Conservation (phyloP, 305 asterid species). For the Fraxinus floribunda region DNA sequence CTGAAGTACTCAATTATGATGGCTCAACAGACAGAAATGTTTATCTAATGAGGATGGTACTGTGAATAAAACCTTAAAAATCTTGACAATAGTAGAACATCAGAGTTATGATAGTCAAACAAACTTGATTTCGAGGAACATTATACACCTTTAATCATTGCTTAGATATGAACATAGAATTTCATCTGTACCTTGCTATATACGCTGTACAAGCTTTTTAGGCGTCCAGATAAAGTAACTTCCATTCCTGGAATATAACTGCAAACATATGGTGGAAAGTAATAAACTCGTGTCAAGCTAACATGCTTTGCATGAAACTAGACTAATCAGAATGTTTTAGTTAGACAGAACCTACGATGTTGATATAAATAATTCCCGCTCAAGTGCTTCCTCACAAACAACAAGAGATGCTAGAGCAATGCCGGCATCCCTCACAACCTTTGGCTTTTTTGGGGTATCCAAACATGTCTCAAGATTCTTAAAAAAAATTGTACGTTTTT, state of each 20-base stretch:
- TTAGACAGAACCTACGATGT: constrained; percentile 69
- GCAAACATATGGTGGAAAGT: constrained; percentile 35
- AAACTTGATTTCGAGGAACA: constrained; percentile 16
- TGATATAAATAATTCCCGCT: constrained; percentile 80
- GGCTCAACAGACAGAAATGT: neutral
- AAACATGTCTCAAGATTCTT: constrained; percentile 52
- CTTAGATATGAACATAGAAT: constrained; percentile 7
- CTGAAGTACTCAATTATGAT: constrained; percentile 4
- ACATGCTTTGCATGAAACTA: constrained; percentile 11
- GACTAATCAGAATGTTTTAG: constrained; percentile 10
- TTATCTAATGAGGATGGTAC: neutral
- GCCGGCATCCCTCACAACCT: constrained; percentile 87
- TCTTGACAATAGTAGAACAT: neutral
- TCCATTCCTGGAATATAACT: constrained; percentile 98
- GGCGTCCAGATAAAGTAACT: constrained; percentile 83
- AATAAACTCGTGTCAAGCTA: neutral
- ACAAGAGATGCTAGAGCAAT: constrained; percentile 86
- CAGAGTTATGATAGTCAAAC: constrained; percentile 4
- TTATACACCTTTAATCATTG: neutral
- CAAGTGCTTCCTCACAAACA: constrained; percentile 92
- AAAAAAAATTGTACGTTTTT: constrained; percentile 61
- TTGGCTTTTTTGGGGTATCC: constrained; percentile 50
- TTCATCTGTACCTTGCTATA: constrained; percentile 70
- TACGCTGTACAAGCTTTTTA: constrained; percentile 87
- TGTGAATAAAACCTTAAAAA: neutral